Evolutionary conservation across 768 basidiomycete species (phyloP).

Genomic region (Multifurca ochricompacta): DNA sequence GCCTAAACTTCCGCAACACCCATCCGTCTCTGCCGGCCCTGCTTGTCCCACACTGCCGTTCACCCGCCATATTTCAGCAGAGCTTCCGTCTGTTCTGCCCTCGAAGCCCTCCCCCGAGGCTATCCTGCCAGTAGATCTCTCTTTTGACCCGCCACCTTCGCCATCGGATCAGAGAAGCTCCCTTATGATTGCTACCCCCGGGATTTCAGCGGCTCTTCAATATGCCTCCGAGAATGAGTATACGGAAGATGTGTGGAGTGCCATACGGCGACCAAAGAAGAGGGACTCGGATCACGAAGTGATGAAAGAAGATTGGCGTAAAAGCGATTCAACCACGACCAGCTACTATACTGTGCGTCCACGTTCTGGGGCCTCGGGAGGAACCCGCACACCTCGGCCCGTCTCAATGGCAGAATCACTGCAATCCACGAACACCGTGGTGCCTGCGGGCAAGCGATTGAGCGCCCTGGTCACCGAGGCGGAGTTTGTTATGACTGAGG

Average conservation of each 20-base stretch:
- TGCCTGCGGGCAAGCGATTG: conserved; percentile 55
- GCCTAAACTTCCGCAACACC: conserved; percentile 5
- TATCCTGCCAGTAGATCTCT: not conserved
- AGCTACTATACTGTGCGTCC: conserved; percentile 67
- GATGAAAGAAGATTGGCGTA: conserved; percentile 66
- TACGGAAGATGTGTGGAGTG: conserved; percentile 17
- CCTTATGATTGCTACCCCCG: conserved; percentile 49
- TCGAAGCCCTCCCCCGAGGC: conserved; percentile 5
- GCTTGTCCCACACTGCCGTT: conserved; percentile 2
- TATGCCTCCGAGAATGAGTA: conserved; percentile 39
- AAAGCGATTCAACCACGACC: conserved; percentile 71
- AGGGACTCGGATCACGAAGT: conserved; percentile 26
- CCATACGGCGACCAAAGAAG: conserved; percentile 22
- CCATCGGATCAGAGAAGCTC: conserved; percentile 37
- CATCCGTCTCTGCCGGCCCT: conserved; percentile 12
- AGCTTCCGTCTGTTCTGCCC: not conserved
- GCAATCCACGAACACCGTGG: conserved; percentile 65
- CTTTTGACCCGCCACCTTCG: not conserved
- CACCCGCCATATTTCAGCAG: not conserved
- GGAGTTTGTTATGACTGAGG: conserved; percentile 60
- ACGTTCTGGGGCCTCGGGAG: conserved; percentile 32
- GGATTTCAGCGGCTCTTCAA: conserved; percentile 49
- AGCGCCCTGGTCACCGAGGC: conserved; percentile 63
- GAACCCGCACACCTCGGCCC: conserved; percentile 52
- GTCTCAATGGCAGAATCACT: conserved; percentile 74